Evolutionary conservation across 169 alveolate species (phyloP).

Genomic region (Eimeria praecox): DNA sequence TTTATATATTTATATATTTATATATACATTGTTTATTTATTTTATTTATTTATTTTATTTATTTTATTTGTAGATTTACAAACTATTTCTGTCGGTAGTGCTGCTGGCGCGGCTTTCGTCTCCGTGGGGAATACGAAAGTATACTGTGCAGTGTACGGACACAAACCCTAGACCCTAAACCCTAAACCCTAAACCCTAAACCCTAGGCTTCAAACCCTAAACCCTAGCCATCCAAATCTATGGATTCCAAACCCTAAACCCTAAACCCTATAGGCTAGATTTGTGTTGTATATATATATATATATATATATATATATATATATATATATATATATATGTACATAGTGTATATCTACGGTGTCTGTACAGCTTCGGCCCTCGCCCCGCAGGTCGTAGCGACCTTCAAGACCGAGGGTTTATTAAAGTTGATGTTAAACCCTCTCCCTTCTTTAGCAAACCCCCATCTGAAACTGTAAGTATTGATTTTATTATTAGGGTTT

Average conservation of each 20-base stretch:
- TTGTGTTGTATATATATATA: too few relatives aligned
- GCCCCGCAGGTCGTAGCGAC: constrained; percentile 35
- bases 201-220: background rate
- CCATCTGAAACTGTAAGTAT: background rate
- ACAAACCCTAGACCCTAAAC: constrained; percentile 25
- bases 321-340: too few relatives aligned
- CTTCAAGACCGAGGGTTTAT: constrained; percentile 51
- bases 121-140: constrained; percentile 75
- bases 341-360: too few relatives aligned
- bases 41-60: background rate
- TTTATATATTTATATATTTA: background rate
- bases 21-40: background rate
- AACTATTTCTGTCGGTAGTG: constrained; percentile 52
- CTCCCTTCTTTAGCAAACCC: background rate
- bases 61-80: constrained; percentile 40
- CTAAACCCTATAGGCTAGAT: background rate
- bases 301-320: too few relatives aligned
- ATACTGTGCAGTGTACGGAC: constrained; percentile 74
- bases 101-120: constrained; percentile 76
- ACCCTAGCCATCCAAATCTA: too few relatives aligned
- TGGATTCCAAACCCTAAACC: constrained; percentile 35
- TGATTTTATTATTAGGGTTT: background rate
- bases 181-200: background rate
- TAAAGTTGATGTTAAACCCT: background rate
- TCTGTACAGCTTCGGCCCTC: constrained; percentile 42